A percentile compares a stretch with the other conserved stretches of the same genome.
Conservation (phyloP, 2,329 filamentous ascomycete genomes). For the Aspergillus sp. region DNA sequence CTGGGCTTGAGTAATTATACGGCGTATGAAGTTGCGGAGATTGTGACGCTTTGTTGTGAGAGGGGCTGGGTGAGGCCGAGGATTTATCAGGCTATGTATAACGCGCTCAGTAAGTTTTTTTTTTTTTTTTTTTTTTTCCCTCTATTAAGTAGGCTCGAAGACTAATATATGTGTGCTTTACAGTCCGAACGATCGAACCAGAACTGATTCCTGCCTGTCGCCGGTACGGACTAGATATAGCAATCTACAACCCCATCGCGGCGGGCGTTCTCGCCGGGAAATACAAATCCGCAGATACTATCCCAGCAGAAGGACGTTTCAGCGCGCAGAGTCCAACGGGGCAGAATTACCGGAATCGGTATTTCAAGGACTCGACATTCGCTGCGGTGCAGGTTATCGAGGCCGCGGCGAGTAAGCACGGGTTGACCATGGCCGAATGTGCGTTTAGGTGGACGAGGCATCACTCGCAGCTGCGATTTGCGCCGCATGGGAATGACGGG, state of each 20-base stretch:
- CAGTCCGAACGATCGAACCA: conserved; percentile 4
- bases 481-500: not conserved
- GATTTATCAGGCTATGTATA: conserved; percentile 7
- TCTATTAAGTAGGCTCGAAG: too few relatives aligned
- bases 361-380: conserved; percentile 6
- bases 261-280: conserved; percentile 6
- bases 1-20: conserved; percentile 10
- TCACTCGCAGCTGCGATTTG: conserved; percentile 6
- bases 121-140: too few relatives aligned
- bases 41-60: conserved; percentile 1
- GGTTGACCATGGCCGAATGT: conserved; percentile 8
- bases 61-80: conserved; percentile 6
- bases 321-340: not conserved
- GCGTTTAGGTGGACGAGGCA: conserved; percentile 8
- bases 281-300: not conserved
- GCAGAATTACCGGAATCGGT: conserved; percentile 5
- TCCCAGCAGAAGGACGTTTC: conserved; percentile 4
- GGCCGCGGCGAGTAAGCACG: not conserved
- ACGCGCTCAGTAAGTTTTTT: not conserved
- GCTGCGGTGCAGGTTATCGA: conserved; percentile 4
- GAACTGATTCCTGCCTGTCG: conserved; percentile 9
- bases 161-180: not conserved
- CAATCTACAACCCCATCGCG: conserved; percentile 10
- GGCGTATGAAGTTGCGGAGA: conserved; percentile 7
- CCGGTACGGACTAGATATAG: conserved; percentile 11